phyloP scores from a whole-genome alignment of 768 basidiomycete genomes.

The Kwoniella sp. region DNA sequence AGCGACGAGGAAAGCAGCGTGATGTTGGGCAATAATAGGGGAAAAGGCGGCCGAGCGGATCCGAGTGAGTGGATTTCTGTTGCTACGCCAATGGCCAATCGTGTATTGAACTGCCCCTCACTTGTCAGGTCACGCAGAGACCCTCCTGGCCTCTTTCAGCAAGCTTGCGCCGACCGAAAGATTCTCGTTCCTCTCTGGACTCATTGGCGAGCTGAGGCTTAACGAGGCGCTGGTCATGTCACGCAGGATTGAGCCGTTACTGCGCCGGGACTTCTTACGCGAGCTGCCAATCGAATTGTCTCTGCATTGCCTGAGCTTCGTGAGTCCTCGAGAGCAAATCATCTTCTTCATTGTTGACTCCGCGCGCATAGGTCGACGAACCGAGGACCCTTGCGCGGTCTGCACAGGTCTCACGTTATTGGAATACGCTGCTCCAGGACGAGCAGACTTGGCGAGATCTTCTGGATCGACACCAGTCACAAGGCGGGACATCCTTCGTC shows the following conservation, averaged over 20 bases:
- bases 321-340: slow-evolving; percentile 19
- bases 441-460: slow-evolving; percentile 76
- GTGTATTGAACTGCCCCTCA: too few relatives aligned
- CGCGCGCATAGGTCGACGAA: slow-evolving; percentile 66
- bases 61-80: too few relatives aligned
- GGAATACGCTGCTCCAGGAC: slow-evolving; percentile 67
- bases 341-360: background rate
- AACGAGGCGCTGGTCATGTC: slow-evolving; percentile 44
- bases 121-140: too few relatives aligned
- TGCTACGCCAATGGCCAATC: too few relatives aligned
- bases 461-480: slow-evolving; percentile 60
- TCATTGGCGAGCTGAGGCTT: slow-evolving; percentile 35
- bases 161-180: slow-evolving; percentile 6
- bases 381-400: slow-evolving; percentile 67
- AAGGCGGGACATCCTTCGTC: slow-evolving; percentile 8
- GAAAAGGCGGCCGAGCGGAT: too few relatives aligned
- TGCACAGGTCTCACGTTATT: slow-evolving; percentile 64
- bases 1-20: slow-evolving; percentile 2
- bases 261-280: slow-evolving; percentile 51
- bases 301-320: slow-evolving; percentile 67
- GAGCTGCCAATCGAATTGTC: slow-evolving; percentile 68
- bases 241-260: slow-evolving; percentile 42
- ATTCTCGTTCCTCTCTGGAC: slow-evolving; percentile 36
- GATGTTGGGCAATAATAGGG: too few relatives aligned
- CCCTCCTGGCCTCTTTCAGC: slow-evolving; percentile 14